Conservation (phyloP, 2,329 filamentous ascomycete species). For the Alternaria arborescens region DNA sequence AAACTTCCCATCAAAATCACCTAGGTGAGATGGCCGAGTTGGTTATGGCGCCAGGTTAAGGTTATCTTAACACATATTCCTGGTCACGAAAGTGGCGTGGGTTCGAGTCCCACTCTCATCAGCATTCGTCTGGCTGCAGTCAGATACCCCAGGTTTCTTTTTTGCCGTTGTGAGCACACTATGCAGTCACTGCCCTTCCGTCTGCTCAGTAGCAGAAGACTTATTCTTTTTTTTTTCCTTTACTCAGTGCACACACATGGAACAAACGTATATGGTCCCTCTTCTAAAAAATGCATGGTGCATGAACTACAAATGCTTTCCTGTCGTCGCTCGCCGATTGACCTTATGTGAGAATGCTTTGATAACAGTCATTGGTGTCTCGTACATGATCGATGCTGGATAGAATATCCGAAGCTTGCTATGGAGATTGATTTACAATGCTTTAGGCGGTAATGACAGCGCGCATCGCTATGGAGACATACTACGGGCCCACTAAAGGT, state of each 20-base stretch:
- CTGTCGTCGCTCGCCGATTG: neutral
- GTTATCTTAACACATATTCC: slow-evolving; percentile 45
- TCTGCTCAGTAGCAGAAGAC: neutral
- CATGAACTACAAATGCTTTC: neutral
- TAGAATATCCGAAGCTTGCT: neutral
- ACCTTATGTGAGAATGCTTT: neutral
- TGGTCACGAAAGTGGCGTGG: slow-evolving; percentile 51
- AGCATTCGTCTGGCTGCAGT: slow-evolving; percentile 37
- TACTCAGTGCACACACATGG: neutral
- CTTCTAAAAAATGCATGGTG: neutral
- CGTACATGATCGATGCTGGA: neutral
- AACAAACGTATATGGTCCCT: neutral
- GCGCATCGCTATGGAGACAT: neutral
- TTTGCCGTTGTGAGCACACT: neutral
- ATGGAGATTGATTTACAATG: neutral
- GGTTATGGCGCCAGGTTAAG: slow-evolving; percentile 51
- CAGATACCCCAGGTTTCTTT: slow-evolving; percentile 35
- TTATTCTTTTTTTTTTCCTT: neutral
- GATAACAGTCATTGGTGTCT: neutral
- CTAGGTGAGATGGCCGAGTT: slow-evolving; percentile 24
- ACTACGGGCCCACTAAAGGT: neutral
- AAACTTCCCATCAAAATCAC: neutral
- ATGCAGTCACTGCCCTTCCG: neutral
- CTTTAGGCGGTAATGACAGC: slow-evolving; percentile 5
- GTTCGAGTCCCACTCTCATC: slow-evolving; percentile 49